phyloP scores from a whole-genome alignment of 768 basidiomycete species.

The Termitomyces sp. region DNA sequence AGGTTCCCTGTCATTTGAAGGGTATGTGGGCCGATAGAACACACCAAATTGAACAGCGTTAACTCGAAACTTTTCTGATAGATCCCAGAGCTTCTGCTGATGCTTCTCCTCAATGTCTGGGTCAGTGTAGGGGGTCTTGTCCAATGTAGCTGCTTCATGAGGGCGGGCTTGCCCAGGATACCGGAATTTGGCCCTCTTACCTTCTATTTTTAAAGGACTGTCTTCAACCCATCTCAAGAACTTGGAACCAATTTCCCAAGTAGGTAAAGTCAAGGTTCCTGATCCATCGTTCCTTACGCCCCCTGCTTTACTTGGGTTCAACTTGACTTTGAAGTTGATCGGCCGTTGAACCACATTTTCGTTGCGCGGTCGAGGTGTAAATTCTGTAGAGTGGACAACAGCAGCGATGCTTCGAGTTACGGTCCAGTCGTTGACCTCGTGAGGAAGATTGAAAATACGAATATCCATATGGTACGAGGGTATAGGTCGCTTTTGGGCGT shows the following conservation, averaged over 20 bases:
- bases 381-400: slow-evolving; percentile 56
- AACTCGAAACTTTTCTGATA: slow-evolving; percentile 51
- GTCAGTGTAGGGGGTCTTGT: slow-evolving; percentile 53
- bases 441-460: slow-evolving; percentile 32
- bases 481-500: slow-evolving; percentile 1
- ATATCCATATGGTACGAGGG: slow-evolving; percentile 32
- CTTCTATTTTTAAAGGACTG: slow-evolving; percentile 38
- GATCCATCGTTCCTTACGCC: slow-evolving; percentile 58
- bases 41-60: slow-evolving; percentile 66
- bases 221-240: slow-evolving; percentile 44
- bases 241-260: slow-evolving; percentile 33
- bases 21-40: slow-evolving; percentile 41
- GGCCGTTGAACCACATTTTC: slow-evolving; percentile 25
- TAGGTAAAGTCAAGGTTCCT: slow-evolving; percentile 39
- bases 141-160: slow-evolving; percentile 32
- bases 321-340: slow-evolving; percentile 60
- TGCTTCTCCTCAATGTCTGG: slow-evolving; percentile 54
- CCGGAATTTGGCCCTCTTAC: slow-evolving; percentile 38
- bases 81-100: slow-evolving; percentile 36
- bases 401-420: slow-evolving; percentile 53
- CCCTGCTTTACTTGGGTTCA: slow-evolving; percentile 45
- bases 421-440: slow-evolving; percentile 47
- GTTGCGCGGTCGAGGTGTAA: slow-evolving; percentile 33
- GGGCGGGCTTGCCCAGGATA: slow-evolving; percentile 11
- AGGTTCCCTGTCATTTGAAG: slow-evolving; percentile 23